Conservation (phyloP, 805 yeast species). For the Ogataea thermomethanolica region DNA sequence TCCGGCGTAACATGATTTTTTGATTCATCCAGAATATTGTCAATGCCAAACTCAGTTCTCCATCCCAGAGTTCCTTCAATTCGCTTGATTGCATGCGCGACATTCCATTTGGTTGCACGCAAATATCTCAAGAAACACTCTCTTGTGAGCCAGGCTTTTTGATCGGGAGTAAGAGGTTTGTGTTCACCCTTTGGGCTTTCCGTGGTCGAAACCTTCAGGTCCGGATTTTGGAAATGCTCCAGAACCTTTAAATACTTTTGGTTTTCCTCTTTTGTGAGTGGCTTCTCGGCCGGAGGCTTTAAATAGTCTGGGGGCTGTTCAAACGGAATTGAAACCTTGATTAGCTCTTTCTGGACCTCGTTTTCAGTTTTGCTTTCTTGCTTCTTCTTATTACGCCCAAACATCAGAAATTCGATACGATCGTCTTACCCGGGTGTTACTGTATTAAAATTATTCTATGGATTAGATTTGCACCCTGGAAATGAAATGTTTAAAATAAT, state of each 20-base stretch:
- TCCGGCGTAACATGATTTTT: slow-evolving; percentile 51
- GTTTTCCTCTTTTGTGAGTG: slow-evolving; percentile 52
- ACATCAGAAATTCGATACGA: slow-evolving; percentile 7
- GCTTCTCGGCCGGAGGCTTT: slow-evolving; percentile 45
- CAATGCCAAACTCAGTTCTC: slow-evolving; percentile 90
- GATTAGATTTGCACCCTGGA: too few species aligned
- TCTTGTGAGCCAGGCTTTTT: slow-evolving; percentile 88
- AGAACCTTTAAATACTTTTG: slow-evolving; percentile 61
- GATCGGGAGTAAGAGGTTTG: slow-evolving; percentile 43
- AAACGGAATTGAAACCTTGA: slow-evolving; percentile 47
- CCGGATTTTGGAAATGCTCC: slow-evolving; percentile 55
- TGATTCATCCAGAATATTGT: slow-evolving; percentile 42
- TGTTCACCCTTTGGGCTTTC: slow-evolving; percentile 39
- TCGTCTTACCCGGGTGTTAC: too few species aligned
- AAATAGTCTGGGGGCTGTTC: slow-evolving; percentile 48
- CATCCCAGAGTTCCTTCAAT: slow-evolving; percentile 77
- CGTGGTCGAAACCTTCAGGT: slow-evolving; percentile 44
- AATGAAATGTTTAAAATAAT: not conserved
- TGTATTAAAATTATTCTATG: too few species aligned
- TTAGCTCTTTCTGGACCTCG: slow-evolving; percentile 13
- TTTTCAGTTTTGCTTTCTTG: slow-evolving; percentile 2
- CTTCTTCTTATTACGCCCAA: slow-evolving; percentile 30
- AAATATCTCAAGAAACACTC: slow-evolving; percentile 89
- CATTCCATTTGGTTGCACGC: slow-evolving; percentile 91
- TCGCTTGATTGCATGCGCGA: slow-evolving; percentile 65